These are phyloP conservation scores for Piper betle DNA, from an alignment of 164 flowering plant species.

Conservation along the genomic window DNA sequence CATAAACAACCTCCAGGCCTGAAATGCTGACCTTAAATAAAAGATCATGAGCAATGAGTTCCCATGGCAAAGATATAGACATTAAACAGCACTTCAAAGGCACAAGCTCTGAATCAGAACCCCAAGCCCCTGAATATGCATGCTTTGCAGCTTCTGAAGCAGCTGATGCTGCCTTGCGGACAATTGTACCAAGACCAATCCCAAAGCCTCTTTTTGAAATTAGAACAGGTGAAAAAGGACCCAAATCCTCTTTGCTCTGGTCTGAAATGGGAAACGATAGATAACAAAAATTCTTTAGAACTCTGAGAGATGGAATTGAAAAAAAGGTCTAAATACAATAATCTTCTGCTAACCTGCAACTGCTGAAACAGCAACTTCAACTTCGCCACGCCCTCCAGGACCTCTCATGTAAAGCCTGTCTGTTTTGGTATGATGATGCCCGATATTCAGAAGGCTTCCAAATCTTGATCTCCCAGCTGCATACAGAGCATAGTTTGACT, in stretches of 20 bases:
- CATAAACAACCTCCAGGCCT: neutral
- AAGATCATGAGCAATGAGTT: constrained; percentile 82
- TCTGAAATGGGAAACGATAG: constrained; percentile 29
- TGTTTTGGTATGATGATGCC: constrained; percentile 48
- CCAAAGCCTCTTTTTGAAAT: constrained; percentile 51
- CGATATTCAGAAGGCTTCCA: constrained; percentile 73
- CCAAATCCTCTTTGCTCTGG: constrained; percentile 56
- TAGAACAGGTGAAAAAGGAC: constrained; percentile 62
- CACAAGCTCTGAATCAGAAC: constrained; percentile 50
- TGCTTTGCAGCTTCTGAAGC: constrained; percentile 90
- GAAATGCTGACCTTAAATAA: constrained; percentile 60
- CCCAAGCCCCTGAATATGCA: constrained; percentile 71
- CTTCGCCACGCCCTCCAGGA: constrained; percentile 98
- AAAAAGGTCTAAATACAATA: neutral
- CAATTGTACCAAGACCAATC: constrained; percentile 44
- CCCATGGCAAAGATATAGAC: constrained; percentile 97
- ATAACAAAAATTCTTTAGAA: neutral
- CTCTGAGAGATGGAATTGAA: neutral
- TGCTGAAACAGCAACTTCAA: constrained; percentile 98
- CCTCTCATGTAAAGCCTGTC: constrained; percentile 96
- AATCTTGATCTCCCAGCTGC: constrained; percentile 82
- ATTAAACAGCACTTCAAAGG: constrained; percentile 94
- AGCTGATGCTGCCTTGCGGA: constrained; percentile 85
- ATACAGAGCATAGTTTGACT: constrained; percentile 1
- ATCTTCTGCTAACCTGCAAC: constrained; percentile 42